phyloP scores from a whole-genome alignment of 2,329 filamentous ascomycete genomes.

The Colletotrichum sp. region DNA sequence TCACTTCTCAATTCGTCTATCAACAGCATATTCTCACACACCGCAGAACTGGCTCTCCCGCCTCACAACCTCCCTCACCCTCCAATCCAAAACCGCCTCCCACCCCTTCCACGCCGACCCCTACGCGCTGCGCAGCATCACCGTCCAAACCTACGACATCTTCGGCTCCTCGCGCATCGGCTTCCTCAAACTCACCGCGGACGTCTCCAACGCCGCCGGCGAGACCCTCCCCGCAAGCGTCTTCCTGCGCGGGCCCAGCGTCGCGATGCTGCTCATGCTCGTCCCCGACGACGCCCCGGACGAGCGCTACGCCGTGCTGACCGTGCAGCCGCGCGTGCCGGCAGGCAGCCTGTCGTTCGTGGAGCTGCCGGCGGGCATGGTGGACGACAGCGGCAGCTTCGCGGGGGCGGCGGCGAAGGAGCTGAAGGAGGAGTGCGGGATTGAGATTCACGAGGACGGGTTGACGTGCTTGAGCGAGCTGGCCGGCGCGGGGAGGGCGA shows the following conservation, averaged over 20 bases:
- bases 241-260: constrained; percentile 64
- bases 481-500: constrained; percentile 31
- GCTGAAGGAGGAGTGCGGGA: constrained; percentile 64
- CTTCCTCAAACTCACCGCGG: constrained; percentile 60
- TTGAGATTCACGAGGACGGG: constrained; percentile 53
- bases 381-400: constrained; percentile 59
- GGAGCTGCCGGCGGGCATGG: constrained; percentile 65
- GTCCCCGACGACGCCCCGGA: constrained; percentile 53
- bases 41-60: constrained; percentile 54
- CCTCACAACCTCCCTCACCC: constrained; percentile 48
- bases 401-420: constrained; percentile 63
- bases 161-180: constrained; percentile 54
- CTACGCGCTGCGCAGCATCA: constrained; percentile 55
- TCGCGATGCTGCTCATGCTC: constrained; percentile 64
- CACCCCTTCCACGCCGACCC: constrained; percentile 61
- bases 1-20: rapidly evolving
- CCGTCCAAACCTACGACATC: constrained; percentile 57
- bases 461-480: constrained; percentile 59
- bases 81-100: constrained; percentile 41
- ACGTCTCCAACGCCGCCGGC: constrained; percentile 50
- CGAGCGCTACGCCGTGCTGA: constrained; percentile 63
- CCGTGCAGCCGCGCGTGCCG: constrained; percentile 63
- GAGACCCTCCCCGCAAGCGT: constrained; percentile 58
- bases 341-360: constrained; percentile 59
- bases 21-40: background rate